Conservation (phyloP, 2,329 filamentous ascomycete species). For the Colletotrichum sp. region DNA sequence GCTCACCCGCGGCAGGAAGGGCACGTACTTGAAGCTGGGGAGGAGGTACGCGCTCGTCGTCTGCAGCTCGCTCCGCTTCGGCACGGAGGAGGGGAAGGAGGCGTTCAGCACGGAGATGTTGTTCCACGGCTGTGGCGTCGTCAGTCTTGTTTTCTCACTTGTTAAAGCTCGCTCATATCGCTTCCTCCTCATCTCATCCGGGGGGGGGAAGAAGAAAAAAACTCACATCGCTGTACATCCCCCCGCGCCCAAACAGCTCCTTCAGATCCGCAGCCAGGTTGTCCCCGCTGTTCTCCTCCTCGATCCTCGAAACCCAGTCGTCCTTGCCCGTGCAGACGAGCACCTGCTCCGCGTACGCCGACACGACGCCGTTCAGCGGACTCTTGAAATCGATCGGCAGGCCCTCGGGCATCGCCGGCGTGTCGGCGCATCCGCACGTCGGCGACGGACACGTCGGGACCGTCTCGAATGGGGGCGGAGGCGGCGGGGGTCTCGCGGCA, state of each 20-base stretch:
- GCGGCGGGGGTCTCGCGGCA: background rate
- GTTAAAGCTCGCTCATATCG: background rate
- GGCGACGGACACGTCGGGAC: conserved; percentile 71
- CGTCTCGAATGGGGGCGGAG: conserved; percentile 40
- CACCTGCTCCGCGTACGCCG: conserved; percentile 80
- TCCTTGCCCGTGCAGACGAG: conserved; percentile 79
- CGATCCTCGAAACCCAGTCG: conserved; percentile 85
- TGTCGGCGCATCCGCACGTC: conserved; percentile 76
- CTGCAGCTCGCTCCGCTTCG: conserved; percentile 47
- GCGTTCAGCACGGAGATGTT: conserved; percentile 78
- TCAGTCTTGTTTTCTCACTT: background rate
- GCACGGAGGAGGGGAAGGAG: conserved; percentile 69
- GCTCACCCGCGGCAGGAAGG: conserved; percentile 68
- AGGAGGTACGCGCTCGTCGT: conserved; percentile 75
- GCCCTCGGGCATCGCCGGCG: conserved; percentile 65
- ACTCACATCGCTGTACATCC: conserved; percentile 69
- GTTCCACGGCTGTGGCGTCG: conserved; percentile 74
- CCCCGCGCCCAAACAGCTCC: conserved; percentile 68
- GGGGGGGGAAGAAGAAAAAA: background rate
- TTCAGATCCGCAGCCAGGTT: conserved; percentile 76
- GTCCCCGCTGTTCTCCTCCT: conserved; percentile 73
- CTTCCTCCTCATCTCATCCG: background rate
- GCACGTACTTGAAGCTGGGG: conserved; percentile 82
- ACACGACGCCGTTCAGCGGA: conserved; percentile 76
- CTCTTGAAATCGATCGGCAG: conserved; percentile 77